These are phyloP conservation scores for Aristolochia fimbriata DNA, from an alignment of 164 flowering plant genomes.

Conservation along the genomic window DNA sequence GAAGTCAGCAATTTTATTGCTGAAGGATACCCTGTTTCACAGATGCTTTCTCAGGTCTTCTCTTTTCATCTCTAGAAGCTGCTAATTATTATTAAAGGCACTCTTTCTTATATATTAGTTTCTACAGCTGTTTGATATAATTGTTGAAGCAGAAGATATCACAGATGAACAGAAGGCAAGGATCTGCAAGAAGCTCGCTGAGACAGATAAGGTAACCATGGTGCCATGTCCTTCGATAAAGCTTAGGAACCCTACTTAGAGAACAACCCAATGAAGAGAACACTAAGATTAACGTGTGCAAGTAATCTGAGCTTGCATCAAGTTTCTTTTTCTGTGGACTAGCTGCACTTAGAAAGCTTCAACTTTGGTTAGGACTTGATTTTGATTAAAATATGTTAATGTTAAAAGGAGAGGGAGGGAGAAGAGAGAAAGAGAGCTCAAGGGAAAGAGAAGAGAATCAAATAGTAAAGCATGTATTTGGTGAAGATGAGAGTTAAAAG, in stretches of 20 bases:
- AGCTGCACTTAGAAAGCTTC: neutral
- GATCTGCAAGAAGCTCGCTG: conserved; percentile 73
- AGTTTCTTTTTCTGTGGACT: neutral
- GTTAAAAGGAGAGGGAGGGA: too few species aligned
- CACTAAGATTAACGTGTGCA: neutral
- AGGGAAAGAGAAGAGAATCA: too few species aligned
- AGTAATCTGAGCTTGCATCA: neutral
- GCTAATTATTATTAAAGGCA: neutral
- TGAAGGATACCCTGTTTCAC: conserved; percentile 94
- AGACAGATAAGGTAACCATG: conserved; percentile 71
- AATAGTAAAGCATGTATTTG: too few species aligned
- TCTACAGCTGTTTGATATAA: conserved; percentile 40
- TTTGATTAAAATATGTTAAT: neutral
- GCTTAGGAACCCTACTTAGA: neutral
- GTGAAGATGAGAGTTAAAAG: too few species aligned
- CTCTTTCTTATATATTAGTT: conserved; percentile 1
- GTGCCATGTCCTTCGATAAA: neutral
- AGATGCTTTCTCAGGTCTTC: conserved; percentile 81
- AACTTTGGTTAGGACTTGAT: neutral
- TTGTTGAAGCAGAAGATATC: conserved; percentile 66
- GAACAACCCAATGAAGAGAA: neutral
- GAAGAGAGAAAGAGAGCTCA: too few species aligned
- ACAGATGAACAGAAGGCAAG: conserved; percentile 89
- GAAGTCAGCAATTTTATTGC: conserved; percentile 70
- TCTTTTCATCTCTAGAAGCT: neutral